Evolutionary conservation across 2,329 filamentous ascomycete species (phyloP).

Genomic region (Karstenula rhodostoma): DNA sequence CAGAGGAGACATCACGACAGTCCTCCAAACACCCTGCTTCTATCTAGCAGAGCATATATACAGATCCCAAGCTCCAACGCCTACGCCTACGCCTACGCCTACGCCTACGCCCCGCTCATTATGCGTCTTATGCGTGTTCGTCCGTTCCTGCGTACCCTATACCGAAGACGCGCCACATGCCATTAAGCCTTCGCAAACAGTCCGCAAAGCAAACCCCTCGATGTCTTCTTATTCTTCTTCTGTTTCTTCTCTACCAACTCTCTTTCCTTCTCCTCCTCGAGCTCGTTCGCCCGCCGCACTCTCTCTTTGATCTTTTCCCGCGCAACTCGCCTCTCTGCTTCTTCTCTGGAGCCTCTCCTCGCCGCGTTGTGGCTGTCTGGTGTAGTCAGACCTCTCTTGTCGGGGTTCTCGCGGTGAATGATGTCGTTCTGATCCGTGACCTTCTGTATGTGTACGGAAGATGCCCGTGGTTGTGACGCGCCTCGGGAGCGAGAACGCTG

Average conservation of each 20-base stretch:
- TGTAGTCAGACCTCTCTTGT: slow-evolving; percentile 18
- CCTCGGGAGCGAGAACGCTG: background rate
- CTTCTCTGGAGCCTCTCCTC: slow-evolving; percentile 27
- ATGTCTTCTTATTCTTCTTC: slow-evolving; percentile 20
- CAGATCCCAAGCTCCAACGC: background rate
- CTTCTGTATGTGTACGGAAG: background rate
- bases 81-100: no score
- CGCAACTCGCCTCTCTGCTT: slow-evolving; percentile 23
- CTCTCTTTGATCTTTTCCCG: slow-evolving; percentile 33
- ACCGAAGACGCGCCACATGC: background rate
- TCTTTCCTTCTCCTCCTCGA: slow-evolving; percentile 35
- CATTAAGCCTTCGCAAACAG: slow-evolving; percentile 15
- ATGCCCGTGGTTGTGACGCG: background rate
- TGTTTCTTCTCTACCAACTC: slow-evolving; percentile 29
- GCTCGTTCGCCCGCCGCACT: slow-evolving; percentile 39
- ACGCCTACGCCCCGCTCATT: background rate
- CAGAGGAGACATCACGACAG: background rate
- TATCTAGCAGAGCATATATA: background rate
- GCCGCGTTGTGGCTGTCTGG: slow-evolving; percentile 20
- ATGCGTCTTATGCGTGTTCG: background rate
- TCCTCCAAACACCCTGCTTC: background rate
- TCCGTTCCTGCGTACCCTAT: background rate
- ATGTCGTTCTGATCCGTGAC: background rate
- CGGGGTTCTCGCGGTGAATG: slow-evolving; percentile 11
- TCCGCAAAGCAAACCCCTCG: slow-evolving; percentile 11